Percentiles rank a stretch among this genome's conserved stretches.
Conservation (phyloP, 192 early-diverging fungal genomes). For the Umbelopsis ramanniana region DNA sequence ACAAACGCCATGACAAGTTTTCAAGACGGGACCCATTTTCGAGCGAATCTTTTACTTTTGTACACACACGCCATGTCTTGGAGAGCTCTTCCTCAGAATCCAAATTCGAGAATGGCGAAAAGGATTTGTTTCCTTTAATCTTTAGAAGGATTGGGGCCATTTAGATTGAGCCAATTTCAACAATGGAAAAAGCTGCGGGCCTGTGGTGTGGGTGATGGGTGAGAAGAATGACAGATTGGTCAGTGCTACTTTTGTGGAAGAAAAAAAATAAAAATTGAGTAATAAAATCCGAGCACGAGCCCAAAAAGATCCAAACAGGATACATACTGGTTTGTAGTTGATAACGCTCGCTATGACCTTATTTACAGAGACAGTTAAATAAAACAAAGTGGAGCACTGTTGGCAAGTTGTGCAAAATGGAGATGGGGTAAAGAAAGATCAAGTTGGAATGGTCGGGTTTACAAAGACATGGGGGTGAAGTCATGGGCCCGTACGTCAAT, state of each 20-base stretch:
- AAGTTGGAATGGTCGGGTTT: too few relatives aligned
- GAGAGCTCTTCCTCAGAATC: conserved; percentile 77
- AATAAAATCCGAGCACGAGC: conserved; percentile 15
- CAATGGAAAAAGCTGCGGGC: conserved; percentile 6
- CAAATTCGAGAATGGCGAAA: conserved; percentile 73
- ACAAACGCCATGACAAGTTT: conserved; percentile 86
- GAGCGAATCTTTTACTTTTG: conserved; percentile 83
- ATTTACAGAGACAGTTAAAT: too few relatives aligned
- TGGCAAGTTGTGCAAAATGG: not conserved
- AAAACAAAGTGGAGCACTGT: not conserved
- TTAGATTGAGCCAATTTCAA: conserved; percentile 11
- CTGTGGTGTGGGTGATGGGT: not conserved
- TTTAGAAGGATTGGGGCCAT: conserved; percentile 75
- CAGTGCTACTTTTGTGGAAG: not conserved
- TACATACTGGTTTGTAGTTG: not conserved
- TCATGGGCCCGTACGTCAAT: too few relatives aligned
- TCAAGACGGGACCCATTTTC: conserved; percentile 82
- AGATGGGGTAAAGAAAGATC: not conserved
- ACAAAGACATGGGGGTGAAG: too few relatives aligned
- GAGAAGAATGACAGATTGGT: conserved; percentile 22
- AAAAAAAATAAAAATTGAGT: not conserved
- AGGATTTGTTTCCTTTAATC: conserved; percentile 76
- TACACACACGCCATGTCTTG: conserved; percentile 81
- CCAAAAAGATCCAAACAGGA: not conserved
- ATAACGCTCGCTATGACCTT: too few relatives aligned